Evolutionary conservation across 352 stramenopile species (phyloP).

Genomic region (Globisporangium okanoganense): DNA sequence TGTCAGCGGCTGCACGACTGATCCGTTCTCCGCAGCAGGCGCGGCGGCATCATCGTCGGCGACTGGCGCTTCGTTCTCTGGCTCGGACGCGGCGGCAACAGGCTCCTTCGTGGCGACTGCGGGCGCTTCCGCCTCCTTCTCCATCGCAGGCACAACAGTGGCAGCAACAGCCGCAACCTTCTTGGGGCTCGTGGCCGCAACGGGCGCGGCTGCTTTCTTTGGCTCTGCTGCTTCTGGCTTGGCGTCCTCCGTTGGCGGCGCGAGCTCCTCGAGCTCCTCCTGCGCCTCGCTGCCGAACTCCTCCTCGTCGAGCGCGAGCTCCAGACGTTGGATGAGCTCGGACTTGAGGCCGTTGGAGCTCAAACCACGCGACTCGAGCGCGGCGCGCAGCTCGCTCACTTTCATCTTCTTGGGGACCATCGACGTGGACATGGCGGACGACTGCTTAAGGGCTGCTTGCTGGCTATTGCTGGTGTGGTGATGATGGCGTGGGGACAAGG

Average conservation of each 20-base stretch:
- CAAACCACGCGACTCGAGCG: slow-evolving; percentile 74
- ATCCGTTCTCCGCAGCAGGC: slow-evolving; percentile 10
- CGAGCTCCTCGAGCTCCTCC: slow-evolving; percentile 65
- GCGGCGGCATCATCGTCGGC: slow-evolving; percentile 5
- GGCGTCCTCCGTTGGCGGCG: slow-evolving; percentile 27
- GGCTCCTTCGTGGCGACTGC: slow-evolving; percentile 21
- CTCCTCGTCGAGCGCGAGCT: slow-evolving; percentile 85
- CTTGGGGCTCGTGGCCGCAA: slow-evolving; percentile 18
- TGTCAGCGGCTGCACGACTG: slow-evolving; percentile 30
- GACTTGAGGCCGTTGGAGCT: slow-evolving; percentile 87
- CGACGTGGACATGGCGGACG: slow-evolving; percentile 34
- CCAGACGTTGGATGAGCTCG: slow-evolving; percentile 86
- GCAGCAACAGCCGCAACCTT: slow-evolving; percentile 19
- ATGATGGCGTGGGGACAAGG: no score
- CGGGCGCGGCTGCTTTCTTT: background rate
- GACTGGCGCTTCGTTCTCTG: background rate
- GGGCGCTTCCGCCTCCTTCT: slow-evolving; percentile 15
- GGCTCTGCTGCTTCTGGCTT: slow-evolving; percentile 15
- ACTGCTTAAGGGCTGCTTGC: background rate
- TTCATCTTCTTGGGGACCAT: slow-evolving; percentile 92
- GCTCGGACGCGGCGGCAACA: background rate
- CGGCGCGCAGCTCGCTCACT: slow-evolving; percentile 83
- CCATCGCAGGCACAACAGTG: slow-evolving; percentile 21
- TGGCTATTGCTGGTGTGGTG: no score
- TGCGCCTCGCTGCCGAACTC: slow-evolving; percentile 81